Conservation (phyloP, 2,329 filamentous ascomycete genomes). For the Exophiala phaeomuriformis region DNA sequence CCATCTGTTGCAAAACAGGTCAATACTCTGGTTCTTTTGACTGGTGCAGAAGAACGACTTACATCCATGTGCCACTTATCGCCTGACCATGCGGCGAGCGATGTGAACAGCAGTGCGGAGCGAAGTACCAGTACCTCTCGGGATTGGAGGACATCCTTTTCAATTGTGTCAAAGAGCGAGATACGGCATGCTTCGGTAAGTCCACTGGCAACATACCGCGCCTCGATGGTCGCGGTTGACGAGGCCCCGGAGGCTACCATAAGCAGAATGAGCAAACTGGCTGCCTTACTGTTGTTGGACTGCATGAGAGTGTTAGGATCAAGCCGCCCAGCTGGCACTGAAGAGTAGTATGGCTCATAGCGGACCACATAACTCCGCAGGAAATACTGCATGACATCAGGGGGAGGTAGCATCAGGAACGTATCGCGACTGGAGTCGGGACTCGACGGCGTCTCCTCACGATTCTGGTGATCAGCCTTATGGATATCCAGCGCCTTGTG, state of each 20-base stretch:
- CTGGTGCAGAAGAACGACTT: slow-evolving; percentile 2
- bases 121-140: slow-evolving; percentile 58
- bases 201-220: slow-evolving; percentile 58
- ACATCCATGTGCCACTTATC: slow-evolving; percentile 69
- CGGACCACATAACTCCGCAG: slow-evolving; percentile 59
- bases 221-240: slow-evolving; percentile 58
- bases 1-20: slow-evolving; percentile 38
- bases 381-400: slow-evolving; percentile 60
- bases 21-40: neutral
- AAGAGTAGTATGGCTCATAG: slow-evolving; percentile 59
- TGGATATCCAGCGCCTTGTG: slow-evolving; percentile 65
- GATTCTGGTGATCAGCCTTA: slow-evolving; percentile 33
- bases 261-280: slow-evolving; percentile 58
- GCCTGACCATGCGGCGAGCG: slow-evolving; percentile 64
- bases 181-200: slow-evolving; percentile 65
- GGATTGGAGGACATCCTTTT: slow-evolving; percentile 62
- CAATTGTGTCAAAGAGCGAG: slow-evolving; percentile 63
- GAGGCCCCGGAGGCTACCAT: slow-evolving; percentile 67
- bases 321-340: slow-evolving; percentile 53
- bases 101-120: slow-evolving; percentile 60
- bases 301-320: slow-evolving; percentile 62
- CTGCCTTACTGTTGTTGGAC: slow-evolving; percentile 55
- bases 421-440: slow-evolving; percentile 45
- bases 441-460: slow-evolving; percentile 28
- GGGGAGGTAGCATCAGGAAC: slow-evolving; percentile 59